Base-by-base conservation (phyloP, 805 yeast genomes). In the Pichia phayaonensis region DNA sequence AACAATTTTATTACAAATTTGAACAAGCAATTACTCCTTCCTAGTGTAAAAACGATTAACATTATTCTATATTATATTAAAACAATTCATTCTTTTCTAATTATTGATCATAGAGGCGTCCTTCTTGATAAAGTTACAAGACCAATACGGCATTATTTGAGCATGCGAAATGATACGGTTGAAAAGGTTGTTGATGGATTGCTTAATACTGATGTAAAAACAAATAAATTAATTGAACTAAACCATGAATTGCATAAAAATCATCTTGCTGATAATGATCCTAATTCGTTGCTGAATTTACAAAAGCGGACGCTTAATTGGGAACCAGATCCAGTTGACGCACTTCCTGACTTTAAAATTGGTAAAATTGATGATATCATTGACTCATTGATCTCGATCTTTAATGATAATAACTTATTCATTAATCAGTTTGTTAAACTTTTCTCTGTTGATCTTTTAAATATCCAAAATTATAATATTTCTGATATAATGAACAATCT, bases 281-380 rank as follows among this genome's bases (percentile, higher is more conserved):
- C 34, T 61, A 41, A 55, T 65, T 20, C 49, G 5, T 39, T 15
- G 45, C 8, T 34, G 4, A 53, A 60, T 45, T 15, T 23, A 5
- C 44, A 43, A 27, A 45, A 42, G 31, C 39, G 49, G 61, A 71
- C 45, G 56, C 59, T 80, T 2, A 70, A 76, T 44, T 88, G 96
- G 96, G 64, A 65, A 10, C 96, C 96, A 0, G 95, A 87, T 57
- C 96, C 96, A 0, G 75, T 86, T 16, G 96, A 89, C 67, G 95
- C 96, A 0, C 75, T 90, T n/a, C 87, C 90, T 0, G 95, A 88
- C 63, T 89, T 86, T 68, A 75, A 78, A 43, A 78, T 79, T 53
- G 75, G 74, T 12, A 73, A 75, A 43, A 80, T 76, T 22, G 76
- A 79, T 41, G 95, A 87, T 59, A 76, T 83, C 6, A 80, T 89